Evolutionary conservation across 139 green algal genomes (phyloP).

Genomic region (Marvania coccoides): DNA sequence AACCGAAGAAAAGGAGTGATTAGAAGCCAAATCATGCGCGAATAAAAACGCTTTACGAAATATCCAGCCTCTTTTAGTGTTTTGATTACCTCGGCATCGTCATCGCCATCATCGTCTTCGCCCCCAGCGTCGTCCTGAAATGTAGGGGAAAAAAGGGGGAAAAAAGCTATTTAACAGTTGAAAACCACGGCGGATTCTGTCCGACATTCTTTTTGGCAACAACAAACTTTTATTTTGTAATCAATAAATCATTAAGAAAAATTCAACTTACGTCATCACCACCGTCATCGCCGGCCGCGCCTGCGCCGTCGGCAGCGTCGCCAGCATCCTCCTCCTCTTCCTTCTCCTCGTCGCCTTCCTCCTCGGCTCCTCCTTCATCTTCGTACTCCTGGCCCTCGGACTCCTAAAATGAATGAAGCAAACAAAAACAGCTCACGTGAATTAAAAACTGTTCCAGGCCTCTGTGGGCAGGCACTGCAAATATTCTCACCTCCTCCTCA

Average conservation of each 20-base stretch:
- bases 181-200: no score
- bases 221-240: no score
- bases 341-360: neutral
- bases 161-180: no score
- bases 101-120: neutral
- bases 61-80: neutral
- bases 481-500: conserved; percentile 26
- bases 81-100: conserved; percentile 5
- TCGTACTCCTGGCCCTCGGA: conserved; percentile 26
- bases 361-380: neutral
- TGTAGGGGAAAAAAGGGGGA: no score
- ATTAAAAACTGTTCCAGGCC: neutral
- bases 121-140: neutral
- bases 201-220: no score
- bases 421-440: neutral
- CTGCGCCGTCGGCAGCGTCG: neutral
- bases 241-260: no score
- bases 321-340: neutral
- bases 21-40: neutral
- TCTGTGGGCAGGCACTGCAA: no score
- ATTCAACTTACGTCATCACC: no score
- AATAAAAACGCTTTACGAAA: neutral
- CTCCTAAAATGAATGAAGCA: conserved; percentile 1
- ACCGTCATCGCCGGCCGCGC: neutral
- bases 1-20: neutral